Percentiles rank a stretch among this genome's conserved stretches.
Evolutionary conservation across 352 stramenopile species (phyloP).

Genomic region (Phytophthora litchii): DNA sequence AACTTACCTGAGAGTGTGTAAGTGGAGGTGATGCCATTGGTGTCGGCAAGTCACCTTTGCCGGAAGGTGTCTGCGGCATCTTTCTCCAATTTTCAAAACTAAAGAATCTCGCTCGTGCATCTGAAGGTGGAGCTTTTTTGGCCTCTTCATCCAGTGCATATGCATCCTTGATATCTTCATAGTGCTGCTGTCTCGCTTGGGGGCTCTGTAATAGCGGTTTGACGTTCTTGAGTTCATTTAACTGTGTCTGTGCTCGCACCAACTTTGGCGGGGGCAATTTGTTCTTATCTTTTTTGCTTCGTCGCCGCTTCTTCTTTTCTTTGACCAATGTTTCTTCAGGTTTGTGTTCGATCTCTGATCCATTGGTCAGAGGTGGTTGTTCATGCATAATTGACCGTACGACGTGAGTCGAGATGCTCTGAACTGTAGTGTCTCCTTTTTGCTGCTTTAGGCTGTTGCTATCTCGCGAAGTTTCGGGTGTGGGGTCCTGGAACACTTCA

Average conservation of each 20-base stretch:
- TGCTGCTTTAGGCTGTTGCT: conserved; percentile 8
- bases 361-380: neutral
- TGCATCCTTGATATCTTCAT: conserved; percentile 59
- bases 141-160: conserved; percentile 46
- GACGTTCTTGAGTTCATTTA: conserved; percentile 53
- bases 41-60: conserved; percentile 5
- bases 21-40: neutral
- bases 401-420: conserved; percentile 3
- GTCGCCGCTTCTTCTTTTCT: conserved; percentile 43
- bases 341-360: conserved; percentile 1
- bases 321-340: conserved; percentile 1
- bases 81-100: conserved; percentile 33
- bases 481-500: conserved; percentile 26
- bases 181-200: conserved; percentile 38
- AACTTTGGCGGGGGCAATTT: conserved; percentile 16
- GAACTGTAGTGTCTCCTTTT: conserved; percentile 1
- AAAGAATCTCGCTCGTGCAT: conserved; percentile 18
- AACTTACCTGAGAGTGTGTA: conserved; percentile 21
- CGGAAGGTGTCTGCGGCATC: conserved; percentile 15
- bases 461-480: conserved; percentile 8
- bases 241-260: conserved; percentile 19
- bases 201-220: conserved; percentile 24
- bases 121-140: conserved; percentile 26
- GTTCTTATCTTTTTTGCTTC: conserved; percentile 44
- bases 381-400: conserved; percentile 9